Conservation (phyloP, 805 yeast species). For the Starmerella potacharoeniae region DNA sequence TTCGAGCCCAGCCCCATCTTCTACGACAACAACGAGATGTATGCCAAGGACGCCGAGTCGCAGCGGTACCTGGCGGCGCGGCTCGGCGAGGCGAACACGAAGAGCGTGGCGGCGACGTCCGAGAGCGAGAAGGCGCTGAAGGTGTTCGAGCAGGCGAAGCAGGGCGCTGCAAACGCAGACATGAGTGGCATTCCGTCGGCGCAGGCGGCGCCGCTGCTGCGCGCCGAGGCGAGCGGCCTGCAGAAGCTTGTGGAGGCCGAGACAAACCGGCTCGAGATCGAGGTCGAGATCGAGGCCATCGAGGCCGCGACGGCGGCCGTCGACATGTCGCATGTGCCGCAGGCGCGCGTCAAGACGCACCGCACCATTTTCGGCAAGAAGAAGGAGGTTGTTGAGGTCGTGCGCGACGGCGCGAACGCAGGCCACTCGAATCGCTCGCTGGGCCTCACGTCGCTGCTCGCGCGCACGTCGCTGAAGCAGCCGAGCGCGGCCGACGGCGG, state of each 20-base stretch:
- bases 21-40: conserved; percentile 85
- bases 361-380: conserved; percentile 43
- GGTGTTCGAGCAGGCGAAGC: conserved; percentile 33
- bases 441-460: conserved; percentile 23
- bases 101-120: conserved; percentile 21
- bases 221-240: conserved; percentile 41
- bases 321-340: conserved; percentile 28
- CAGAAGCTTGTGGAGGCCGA: conserved; percentile 63
- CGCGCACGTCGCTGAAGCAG: conserved; percentile 14
- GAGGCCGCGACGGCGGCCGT: conserved; percentile 71
- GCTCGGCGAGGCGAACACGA: conserved; percentile 31
- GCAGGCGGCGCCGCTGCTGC: conserved; percentile 31
- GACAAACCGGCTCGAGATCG: conserved; percentile 57
- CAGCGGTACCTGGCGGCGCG: conserved; percentile 29
- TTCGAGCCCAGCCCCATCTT: conserved; percentile 85
- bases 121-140: conserved; percentile 17
- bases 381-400: conserved; percentile 25
- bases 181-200: conserved; percentile 25
- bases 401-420: conserved; percentile 6
- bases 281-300: conserved; percentile 83
- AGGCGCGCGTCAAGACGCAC: conserved; percentile 38
- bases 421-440: conserved; percentile 13
- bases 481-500: conserved; percentile 18
- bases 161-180: conserved; percentile 20
- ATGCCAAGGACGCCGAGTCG: conserved; percentile 35